Evolutionary conservation across 2,329 filamentous ascomycete species (phyloP), one percentile per base, ranked within the genome.

Genomic region (Calcarisporium arbuscula): DNA sequence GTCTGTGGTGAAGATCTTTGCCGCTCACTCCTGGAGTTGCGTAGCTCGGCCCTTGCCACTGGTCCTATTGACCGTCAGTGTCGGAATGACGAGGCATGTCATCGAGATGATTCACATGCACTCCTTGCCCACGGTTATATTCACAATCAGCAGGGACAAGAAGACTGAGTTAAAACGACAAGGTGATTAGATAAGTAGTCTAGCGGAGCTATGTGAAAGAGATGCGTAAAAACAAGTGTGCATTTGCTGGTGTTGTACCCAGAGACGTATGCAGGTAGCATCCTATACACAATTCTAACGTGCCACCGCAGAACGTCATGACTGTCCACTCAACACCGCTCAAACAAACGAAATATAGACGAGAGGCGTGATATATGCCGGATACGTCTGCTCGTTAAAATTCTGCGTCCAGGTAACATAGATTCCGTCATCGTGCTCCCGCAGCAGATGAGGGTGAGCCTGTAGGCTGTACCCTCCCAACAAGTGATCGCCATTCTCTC

Each of bases 1-100:
- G 32, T 67, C 64, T 1, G 45, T 49, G 4, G 65, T 60, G 47
- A 71, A 72, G 16, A 54, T 49, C 17, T 65, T n/a, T 47, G 42
- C 73, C 68, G 40, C 36, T 42, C 8, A 49, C 46, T 3, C 41
- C 37, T 0, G 59, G 49, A 34, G 53, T 57, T 4, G 55, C 57
- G 5, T 59, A 58, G 4, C 57, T 53, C 4, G 51, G 46, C 2
- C 56, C 58, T 46, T 62, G 51, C 66, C 69, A 72, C 23, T 48
- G 51, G 12, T 57, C 48, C 57, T 63, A 16, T 1, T 17, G 4
- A 8, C 8, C n/a, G n/a, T n/a, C n/a, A n/a, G n/a, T n/a, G 26
- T 30, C 12, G 28, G 30, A 19, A 17, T 20, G 11, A 18, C 8
- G 18, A 16, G 11, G 22, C 12, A 19, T 30, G 2, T 19, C 8